Conservation (phyloP, 345 rosid species). For the Passiflora organensis region DNA sequence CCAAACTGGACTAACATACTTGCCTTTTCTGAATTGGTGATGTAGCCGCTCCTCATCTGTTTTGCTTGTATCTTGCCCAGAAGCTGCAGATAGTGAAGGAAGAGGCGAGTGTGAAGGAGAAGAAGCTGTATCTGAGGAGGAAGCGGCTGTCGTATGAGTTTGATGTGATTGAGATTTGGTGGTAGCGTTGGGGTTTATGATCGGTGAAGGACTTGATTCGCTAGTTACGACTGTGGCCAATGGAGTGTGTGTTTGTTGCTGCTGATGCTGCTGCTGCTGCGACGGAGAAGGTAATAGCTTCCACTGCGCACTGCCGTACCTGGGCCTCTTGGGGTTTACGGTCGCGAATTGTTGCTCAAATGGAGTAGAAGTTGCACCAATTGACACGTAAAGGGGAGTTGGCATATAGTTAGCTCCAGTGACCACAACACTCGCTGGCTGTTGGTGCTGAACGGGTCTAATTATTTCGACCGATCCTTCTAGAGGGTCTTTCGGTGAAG, state of each 20-base stretch:
- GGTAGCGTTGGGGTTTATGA: slow-evolving; percentile 29
- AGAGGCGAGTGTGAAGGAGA: slow-evolving; percentile 69
- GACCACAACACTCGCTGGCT: slow-evolving; percentile 26
- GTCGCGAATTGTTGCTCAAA: slow-evolving; percentile 48
- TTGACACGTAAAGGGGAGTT: slow-evolving; percentile 50
- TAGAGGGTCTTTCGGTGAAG: slow-evolving; percentile 51
- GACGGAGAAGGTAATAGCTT: slow-evolving; percentile 65
- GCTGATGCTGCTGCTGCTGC: no score
- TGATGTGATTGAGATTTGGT: slow-evolving; percentile 30
- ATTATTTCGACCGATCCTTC: slow-evolving; percentile 43
- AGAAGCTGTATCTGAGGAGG: slow-evolving; percentile 85
- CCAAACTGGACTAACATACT: slow-evolving; percentile 98
- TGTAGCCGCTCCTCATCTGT: slow-evolving; percentile 46
- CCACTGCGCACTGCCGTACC: slow-evolving; percentile 71
- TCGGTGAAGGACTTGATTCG: slow-evolving; percentile 50
- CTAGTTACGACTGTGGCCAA: slow-evolving; percentile 16
- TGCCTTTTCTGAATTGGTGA: slow-evolving; percentile 76
- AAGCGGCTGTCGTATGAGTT: slow-evolving; percentile 36
- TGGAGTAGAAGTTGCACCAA: slow-evolving; percentile 44
- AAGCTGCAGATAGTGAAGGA: slow-evolving; percentile 37
- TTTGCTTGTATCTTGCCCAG: slow-evolving; percentile 47
- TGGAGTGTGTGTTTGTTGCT: slow-evolving; percentile 29
- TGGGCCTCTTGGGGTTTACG: slow-evolving; percentile 62
- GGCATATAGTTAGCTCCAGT: slow-evolving; percentile 41
- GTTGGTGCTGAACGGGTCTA: slow-evolving; percentile 37